Evolutionary conservation across 495 filamentous ascomycete species (phyloP).

Genomic region (Darksidea phi): DNA sequence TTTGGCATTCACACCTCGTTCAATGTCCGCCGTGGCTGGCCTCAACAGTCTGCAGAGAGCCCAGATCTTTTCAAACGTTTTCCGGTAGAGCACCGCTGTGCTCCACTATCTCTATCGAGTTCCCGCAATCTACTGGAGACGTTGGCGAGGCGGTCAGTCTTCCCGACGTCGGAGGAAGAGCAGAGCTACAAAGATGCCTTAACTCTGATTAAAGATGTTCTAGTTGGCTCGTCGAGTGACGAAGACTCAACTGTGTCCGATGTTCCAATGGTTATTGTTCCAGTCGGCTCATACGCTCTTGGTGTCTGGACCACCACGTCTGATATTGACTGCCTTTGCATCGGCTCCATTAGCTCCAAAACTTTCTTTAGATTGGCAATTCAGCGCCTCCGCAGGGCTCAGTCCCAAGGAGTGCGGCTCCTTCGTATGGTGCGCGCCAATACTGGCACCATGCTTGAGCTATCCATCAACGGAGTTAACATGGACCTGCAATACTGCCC

Average conservation of each 20-base stretch:
- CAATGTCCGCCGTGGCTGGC: constrained; percentile 20
- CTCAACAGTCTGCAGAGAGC: not conserved
- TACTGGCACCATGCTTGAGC: constrained; percentile 56
- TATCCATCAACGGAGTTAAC: constrained; percentile 51
- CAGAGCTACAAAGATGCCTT: constrained; percentile 47
- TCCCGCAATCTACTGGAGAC: not conserved
- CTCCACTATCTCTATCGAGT: constrained; percentile 3
- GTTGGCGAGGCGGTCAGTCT: constrained; percentile 27
- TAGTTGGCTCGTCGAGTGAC: constrained; percentile 31
- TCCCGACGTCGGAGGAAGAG: constrained; percentile 48
- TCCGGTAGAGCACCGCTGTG: not conserved
- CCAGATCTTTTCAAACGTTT: not conserved
- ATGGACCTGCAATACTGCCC: constrained; percentile 63
- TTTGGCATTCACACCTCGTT: constrained; percentile 54
- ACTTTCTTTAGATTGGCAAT: constrained; percentile 57
- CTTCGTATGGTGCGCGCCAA: constrained; percentile 54
- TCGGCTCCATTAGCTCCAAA: constrained; percentile 54
- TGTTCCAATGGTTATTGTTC: constrained; percentile 49
- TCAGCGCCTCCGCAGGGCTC: constrained; percentile 49
- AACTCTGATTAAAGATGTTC: constrained; percentile 45
- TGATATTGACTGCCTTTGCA: constrained; percentile 59
- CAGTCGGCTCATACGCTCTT: constrained; percentile 62
- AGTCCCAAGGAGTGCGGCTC: constrained; percentile 47
- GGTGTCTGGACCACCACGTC: constrained; percentile 55
- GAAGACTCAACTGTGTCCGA: constrained; percentile 27